phyloP scores from a whole-genome alignment of 495 filamentous ascomycete genomes.

The Hamigera avellanea region DNA sequence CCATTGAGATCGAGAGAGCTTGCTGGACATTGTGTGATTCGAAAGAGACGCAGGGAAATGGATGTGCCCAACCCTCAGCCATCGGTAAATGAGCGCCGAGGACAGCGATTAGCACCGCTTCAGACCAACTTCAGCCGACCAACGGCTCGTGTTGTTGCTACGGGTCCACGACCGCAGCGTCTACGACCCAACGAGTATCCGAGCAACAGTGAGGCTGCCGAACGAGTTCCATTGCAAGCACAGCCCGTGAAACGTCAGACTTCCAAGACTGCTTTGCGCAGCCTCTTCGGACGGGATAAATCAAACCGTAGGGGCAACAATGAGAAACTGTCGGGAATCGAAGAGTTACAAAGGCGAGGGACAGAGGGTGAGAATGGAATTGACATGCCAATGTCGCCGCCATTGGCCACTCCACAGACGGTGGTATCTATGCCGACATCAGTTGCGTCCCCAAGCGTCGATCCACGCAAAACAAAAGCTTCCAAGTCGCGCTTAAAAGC shows the following conservation, averaged over 20 bases:
- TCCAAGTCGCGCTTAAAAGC: slow-evolving; percentile 13
- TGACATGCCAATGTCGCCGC: slow-evolving; percentile 14
- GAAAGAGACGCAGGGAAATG: slow-evolving; percentile 4
- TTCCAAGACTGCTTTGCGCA: slow-evolving; percentile 29
- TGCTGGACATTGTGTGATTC: no score
- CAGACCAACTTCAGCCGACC: slow-evolving; percentile 32
- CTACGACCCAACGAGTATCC: slow-evolving; percentile 29
- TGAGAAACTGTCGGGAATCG: slow-evolving; percentile 26
- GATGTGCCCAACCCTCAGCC: slow-evolving; percentile 4
- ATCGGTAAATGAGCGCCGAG: slow-evolving; percentile 29
- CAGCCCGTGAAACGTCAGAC: slow-evolving; percentile 23
- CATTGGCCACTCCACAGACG: slow-evolving; percentile 19
- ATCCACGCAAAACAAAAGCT: background rate
- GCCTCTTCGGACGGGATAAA: slow-evolving; percentile 30
- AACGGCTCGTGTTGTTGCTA: slow-evolving; percentile 4
- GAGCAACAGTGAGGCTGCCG: slow-evolving; percentile 14
- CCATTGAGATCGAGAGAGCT: no score
- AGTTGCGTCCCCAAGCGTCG: background rate
- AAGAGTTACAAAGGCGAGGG: slow-evolving; percentile 14
- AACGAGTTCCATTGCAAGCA: slow-evolving; percentile 22
- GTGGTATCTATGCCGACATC: slow-evolving; percentile 12
- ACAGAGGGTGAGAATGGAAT: slow-evolving; percentile 5
- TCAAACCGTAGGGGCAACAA: slow-evolving; percentile 10
- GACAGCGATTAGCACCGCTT: slow-evolving; percentile 24
- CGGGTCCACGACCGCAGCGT: slow-evolving; percentile 17